Evolutionary conservation across 257 asterid genomes (phyloP), one percentile per base, ranked within the genome.

Genomic region (Gynochthodes officinalis): DNA sequence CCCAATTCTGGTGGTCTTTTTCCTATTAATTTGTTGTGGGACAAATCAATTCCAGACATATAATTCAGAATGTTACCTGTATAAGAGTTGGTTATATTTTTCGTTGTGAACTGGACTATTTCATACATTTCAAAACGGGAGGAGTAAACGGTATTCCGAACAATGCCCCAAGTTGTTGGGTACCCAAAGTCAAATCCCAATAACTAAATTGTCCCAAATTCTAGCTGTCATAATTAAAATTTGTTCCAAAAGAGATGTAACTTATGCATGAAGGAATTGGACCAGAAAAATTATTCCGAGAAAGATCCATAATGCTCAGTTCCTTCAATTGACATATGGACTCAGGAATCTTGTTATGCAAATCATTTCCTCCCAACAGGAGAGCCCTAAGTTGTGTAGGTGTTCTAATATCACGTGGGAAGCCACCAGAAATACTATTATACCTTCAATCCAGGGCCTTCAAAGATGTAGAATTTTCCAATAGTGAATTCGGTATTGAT

Each of bases 11-110:
- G 0, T 0, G 75, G 79, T 12, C 68, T 68, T 48, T 59, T 28
- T 7, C 75, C 75, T 5, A 43, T 62, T 16, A 75, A 40, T 28
- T 50, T 30, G 54, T 75, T 68, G 64, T 57, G 59, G 12, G 79
- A 75, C 35, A 75, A 60, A 52, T 75, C 70, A 32, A 75, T 23
- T 15, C 79, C 75, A 7, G 75, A 75, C 79, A 75, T 68, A 11
- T 57, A 75, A 40, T 75, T 67, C 18, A 75, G 59, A 23, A 75
- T 50, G 42, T 68, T 32, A 6, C 79, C 79, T 37, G 53, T n/a
- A 64, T 75, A 75, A 12, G n/a, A 3, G 5, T 49, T 21, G 18
- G 25, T 2, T 42, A 62, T 55, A 9, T 37, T 55, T 46, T 75
- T 75, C 18, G 67, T 65, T 14, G 23, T 28, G 39, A 75, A 75